These are phyloP conservation scores for Thelonectria olida DNA, from an alignment of 2,329 filamentous ascomycete genomes.

Conservation along the genomic window DNA sequence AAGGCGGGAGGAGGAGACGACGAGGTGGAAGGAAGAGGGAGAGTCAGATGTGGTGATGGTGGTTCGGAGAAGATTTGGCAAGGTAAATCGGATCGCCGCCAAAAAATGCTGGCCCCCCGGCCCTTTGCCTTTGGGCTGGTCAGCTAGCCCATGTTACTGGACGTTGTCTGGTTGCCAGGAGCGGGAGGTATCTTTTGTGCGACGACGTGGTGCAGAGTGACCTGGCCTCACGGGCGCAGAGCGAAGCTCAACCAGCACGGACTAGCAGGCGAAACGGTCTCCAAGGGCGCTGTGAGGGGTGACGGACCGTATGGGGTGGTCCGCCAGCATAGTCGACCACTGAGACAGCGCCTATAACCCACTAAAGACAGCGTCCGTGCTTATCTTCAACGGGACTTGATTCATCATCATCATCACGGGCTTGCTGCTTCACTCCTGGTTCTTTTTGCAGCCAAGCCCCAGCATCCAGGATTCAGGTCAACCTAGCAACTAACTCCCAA, in stretches of 20 bases:
- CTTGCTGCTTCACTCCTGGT: background rate
- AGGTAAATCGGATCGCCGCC: conserved; percentile 40
- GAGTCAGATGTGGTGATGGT: conserved; percentile 39
- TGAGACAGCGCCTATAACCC: conserved; percentile 8
- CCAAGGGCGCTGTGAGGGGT: conserved; percentile 10
- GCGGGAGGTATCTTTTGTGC: conserved; percentile 32
- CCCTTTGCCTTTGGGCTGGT: conserved; percentile 33
- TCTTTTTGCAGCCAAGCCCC: too few relatives aligned
- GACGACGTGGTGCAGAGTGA: conserved; percentile 30
- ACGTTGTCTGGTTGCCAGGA: conserved; percentile 19
- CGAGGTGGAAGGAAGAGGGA: conserved; percentile 26
- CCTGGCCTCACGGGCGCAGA: conserved; percentile 23
- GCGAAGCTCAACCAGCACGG: conserved; percentile 25
- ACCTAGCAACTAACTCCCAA: background rate
- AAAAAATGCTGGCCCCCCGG: conserved; percentile 40
- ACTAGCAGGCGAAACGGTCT: conserved; percentile 27
- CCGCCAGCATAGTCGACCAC: conserved; percentile 9
- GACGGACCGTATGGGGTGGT: background rate
- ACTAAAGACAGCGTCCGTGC: background rate
- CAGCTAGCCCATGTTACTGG: conserved; percentile 39
- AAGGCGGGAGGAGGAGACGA: conserved; percentile 18
- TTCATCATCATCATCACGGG: conserved; percentile 12
- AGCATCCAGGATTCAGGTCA: conserved; percentile 1
- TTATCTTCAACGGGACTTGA: conserved; percentile 5
- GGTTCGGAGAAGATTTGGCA: conserved; percentile 45